Conservation (phyloP, 768 basidiomycete genomes). For the Lanmaoa pseudosensibilis region DNA sequence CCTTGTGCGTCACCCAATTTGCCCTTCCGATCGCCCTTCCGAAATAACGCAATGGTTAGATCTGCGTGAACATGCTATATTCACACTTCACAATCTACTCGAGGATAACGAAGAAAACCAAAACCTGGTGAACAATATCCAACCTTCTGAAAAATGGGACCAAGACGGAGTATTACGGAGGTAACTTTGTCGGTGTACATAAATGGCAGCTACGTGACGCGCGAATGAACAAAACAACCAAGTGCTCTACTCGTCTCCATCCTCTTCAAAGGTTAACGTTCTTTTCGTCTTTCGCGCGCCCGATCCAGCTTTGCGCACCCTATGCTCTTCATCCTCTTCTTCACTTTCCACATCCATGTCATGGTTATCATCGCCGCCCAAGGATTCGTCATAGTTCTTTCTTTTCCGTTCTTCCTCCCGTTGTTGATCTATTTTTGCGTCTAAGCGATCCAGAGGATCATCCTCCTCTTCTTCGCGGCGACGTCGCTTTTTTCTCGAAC, state of each 20-base stretch:
- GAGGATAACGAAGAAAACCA: constrained; percentile 80
- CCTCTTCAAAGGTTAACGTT: constrained; percentile 56
- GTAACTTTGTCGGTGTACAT: constrained; percentile 30
- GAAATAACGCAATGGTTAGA: constrained; percentile 39
- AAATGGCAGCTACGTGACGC: not conserved
- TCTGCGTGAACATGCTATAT: constrained; percentile 88
- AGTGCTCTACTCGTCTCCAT: constrained; percentile 45
- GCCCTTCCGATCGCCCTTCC: not conserved
- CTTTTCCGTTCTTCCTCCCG: constrained; percentile 55
- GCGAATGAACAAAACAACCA: constrained; percentile 1
- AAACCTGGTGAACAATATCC: constrained; percentile 69
- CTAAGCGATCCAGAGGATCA: constrained; percentile 67
- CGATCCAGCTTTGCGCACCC: constrained; percentile 56
- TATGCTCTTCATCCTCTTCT: constrained; percentile 67
- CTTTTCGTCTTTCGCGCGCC: constrained; percentile 52
- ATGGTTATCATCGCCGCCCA: constrained; percentile 39
- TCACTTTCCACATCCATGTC: constrained; percentile 78
- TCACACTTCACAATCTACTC: constrained; percentile 78
- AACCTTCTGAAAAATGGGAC: constrained; percentile 60
- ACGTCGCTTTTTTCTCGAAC: constrained; percentile 36
- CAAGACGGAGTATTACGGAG: constrained; percentile 51
- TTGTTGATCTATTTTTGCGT: constrained; percentile 59
- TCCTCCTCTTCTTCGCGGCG: constrained; percentile 47
- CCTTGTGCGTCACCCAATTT: constrained; percentile 65
- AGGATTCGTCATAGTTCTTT: constrained; percentile 32